Evolutionary conservation across 495 filamentous ascomycete species (phyloP), one percentile per base, ranked within the genome.

Genomic region (Xylaria flabelliformis): DNA sequence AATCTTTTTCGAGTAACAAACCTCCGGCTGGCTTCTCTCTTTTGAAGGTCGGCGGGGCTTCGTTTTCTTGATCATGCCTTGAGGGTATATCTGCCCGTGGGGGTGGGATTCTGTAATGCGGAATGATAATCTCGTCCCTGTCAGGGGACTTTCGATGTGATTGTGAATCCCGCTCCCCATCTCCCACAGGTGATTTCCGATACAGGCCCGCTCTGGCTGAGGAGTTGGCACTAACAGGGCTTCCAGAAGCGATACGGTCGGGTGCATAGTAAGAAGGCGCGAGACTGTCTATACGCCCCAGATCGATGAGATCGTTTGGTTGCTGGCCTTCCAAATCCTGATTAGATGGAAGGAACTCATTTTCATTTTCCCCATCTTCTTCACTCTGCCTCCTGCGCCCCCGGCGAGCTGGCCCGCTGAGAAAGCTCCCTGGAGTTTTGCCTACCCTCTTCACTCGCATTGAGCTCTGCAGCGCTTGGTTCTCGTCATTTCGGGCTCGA

Each of bases 31-130:
- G 83, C 74, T 91, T 92, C 64, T 87, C 86, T 29, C 90, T 87
- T 75, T 89, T 93, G 84, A 93, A 94, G 0, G 91, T 91, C 26
- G 91, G 88, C 10, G 91, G 93, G 10, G 89, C 89, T 65, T 94
- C 91, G 78, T 96, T 97, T 78, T 97, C 93, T 77, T 97, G 91
- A 78, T 95, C 92, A 59, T 88, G 84, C 36, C 80, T 76, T 2
- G 89, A 88, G 10, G 91, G 89, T 39, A 93, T 70, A 51, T 83
- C 79, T 2, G 85, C 77, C 15, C 87, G 85, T 32, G 89, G 84
- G 19, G 88, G 85, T 26, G 90, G 90, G n/a, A 92, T 83, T 70
- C 88, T 92, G 82, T 90, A 93, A 6, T 86, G 82, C n/a, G 90
- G 89, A 56, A 79, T 78, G 2, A 62, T 64, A 10, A 79, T 78